Evolutionary conservation across 2,329 filamentous ascomycete species (phyloP).

Genomic region (Aspergillus pseudoterreus): DNA sequence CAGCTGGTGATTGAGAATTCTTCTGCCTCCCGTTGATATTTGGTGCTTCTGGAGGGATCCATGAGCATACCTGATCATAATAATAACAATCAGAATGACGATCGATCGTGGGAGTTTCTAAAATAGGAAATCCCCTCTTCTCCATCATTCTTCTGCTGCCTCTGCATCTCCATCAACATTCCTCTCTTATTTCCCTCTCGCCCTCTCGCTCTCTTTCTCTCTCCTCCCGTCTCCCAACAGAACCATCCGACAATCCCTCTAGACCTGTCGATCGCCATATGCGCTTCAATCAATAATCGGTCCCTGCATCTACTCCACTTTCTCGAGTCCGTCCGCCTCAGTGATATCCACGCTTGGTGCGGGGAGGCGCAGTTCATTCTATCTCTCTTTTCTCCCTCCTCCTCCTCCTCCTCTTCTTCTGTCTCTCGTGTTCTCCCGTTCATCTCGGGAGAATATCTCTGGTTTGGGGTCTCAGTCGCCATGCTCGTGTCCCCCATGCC

Average conservation of each 20-base stretch:
- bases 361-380: not conserved
- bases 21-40: not conserved
- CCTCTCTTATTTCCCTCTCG: not conserved
- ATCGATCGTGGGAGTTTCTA: not conserved
- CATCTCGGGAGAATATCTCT: not conserved
- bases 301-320: not conserved
- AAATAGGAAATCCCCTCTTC: constrained; percentile 5
- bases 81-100: not conserved
- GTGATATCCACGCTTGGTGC: not conserved
- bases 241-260: not conserved
- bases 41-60: not conserved
- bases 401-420: not conserved
- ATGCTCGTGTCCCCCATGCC: constrained; percentile 22
- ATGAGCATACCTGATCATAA: too few species aligned
- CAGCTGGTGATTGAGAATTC: too few species aligned
- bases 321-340: too few species aligned
- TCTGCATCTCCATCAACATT: constrained; percentile 2
- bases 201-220: not conserved
- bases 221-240: not conserved
- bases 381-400: not conserved
- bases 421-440: not conserved
- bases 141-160: not conserved
- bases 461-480: constrained; percentile 13
- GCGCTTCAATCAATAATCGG: not conserved
- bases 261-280: not conserved